phyloP scores from a whole-genome alignment of 257 asterid genomes.

The Jasminum sambac region DNA sequence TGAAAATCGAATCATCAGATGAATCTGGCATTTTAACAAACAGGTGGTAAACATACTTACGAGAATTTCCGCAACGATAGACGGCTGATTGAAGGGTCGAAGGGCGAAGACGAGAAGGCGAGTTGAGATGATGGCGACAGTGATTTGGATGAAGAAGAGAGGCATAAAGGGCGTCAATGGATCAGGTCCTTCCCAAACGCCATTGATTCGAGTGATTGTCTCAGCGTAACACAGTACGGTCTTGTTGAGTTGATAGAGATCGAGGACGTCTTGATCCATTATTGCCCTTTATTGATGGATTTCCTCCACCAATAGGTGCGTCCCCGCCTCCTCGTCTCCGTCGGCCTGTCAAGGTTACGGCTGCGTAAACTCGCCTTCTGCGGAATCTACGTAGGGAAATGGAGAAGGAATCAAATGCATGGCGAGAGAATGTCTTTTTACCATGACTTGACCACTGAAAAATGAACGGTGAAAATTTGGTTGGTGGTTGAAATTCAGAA shows the following conservation, averaged over 20 bases:
- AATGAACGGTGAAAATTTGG: conserved; percentile 3
- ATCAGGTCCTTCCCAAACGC: conserved; percentile 96
- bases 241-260: conserved; percentile 35
- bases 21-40: neutral
- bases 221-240: conserved; percentile 66
- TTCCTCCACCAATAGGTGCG: conserved; percentile 17
- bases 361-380: conserved; percentile 18
- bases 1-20: neutral
- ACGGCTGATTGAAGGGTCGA: conserved; percentile 71
- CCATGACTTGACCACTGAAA: neutral
- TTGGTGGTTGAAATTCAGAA: neutral
- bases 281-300: neutral
- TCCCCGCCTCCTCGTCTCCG: conserved; percentile 31
- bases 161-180: conserved; percentile 85
- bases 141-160: conserved; percentile 76
- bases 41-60: conserved; percentile 40
- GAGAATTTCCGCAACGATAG: conserved; percentile 67
- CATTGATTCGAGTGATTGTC: conserved; percentile 75
- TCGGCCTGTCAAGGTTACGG: conserved; percentile 27
- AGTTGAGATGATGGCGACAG: conserved; percentile 50
- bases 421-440: neutral
- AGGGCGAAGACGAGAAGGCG: conserved; percentile 49
- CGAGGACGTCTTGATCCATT: conserved; percentile 24
- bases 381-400: neutral
- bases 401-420: neutral